phyloP scores from a whole-genome alignment of 306 rosid species.

The Delonix regia region DNA sequence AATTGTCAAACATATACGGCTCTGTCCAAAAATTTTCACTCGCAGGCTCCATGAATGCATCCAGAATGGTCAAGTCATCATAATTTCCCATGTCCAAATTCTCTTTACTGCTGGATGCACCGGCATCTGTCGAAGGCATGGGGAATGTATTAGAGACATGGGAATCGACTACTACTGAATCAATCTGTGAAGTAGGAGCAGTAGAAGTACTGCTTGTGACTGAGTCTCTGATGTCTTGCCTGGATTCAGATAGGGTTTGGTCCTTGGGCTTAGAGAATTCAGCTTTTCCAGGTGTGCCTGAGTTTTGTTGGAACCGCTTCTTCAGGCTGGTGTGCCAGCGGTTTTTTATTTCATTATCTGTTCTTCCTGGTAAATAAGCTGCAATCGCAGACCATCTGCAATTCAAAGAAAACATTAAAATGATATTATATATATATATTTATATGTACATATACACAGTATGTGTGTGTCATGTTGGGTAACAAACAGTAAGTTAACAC shows the following conservation, averaged over 20 bases:
- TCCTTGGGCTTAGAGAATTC: not conserved
- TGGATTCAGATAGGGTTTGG: not conserved
- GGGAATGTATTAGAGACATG: not conserved
- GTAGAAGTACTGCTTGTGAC: not conserved
- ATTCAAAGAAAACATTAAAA: not conserved
- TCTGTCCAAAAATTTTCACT: not conserved
- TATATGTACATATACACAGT: too few relatives aligned
- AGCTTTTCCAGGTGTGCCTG: not conserved
- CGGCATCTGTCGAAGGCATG: not conserved
- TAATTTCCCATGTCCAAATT: not conserved
- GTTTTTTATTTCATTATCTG: not conserved
- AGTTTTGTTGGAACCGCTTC: not conserved
- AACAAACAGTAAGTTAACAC: too few relatives aligned
- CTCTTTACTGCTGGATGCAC: not conserved
- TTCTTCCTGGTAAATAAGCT: not conserved
- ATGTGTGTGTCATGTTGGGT: too few relatives aligned
- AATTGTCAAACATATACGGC: not conserved
- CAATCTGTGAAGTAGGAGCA: not conserved
- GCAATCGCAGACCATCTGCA: constrained; percentile 1
- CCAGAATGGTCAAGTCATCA: not conserved
- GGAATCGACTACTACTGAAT: not conserved
- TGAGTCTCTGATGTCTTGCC: not conserved
- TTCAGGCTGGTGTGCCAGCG: not conserved
- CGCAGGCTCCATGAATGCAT: not conserved
- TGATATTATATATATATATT: too few relatives aligned